phyloP scores from a whole-genome alignment of 495 filamentous ascomycete species.

The Tetracladium setigerum region DNA sequence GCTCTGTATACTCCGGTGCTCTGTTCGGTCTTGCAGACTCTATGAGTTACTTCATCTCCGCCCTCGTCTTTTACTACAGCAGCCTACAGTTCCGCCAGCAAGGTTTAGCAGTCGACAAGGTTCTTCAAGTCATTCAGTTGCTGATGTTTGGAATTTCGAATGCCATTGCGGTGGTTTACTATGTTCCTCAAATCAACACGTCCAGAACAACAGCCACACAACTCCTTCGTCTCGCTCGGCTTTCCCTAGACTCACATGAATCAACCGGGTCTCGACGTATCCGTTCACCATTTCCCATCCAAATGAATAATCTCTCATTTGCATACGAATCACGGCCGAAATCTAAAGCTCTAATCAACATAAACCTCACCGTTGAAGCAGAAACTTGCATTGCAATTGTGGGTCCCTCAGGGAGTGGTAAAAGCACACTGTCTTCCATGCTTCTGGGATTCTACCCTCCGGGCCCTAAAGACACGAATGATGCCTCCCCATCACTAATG shows the following conservation, averaged over 20 bases:
- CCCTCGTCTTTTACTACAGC: conserved; percentile 80
- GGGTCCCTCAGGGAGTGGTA: conserved; percentile 78
- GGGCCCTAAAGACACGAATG: conserved; percentile 21
- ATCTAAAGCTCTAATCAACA: conserved; percentile 44
- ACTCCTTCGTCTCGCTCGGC: conserved; percentile 62
- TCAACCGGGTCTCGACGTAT: conserved; percentile 35
- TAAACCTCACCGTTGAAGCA: conserved; percentile 52
- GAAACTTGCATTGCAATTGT: conserved; percentile 68
- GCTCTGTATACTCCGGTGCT: conserved; percentile 56
- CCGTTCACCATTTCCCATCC: conserved; percentile 49
- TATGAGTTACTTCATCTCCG: conserved; percentile 62
- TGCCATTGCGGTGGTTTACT: conserved; percentile 56
- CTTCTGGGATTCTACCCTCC: conserved; percentile 59
- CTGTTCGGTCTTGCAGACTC: conserved; percentile 74
- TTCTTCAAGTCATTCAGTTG: conserved; percentile 72
- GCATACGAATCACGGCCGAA: conserved; percentile 55
- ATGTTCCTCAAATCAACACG: conserved; percentile 73
- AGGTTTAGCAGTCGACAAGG: conserved; percentile 40
- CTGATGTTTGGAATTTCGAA: conserved; percentile 76
- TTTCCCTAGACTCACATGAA: conserved; percentile 59
- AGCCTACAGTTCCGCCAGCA: conserved; percentile 48
- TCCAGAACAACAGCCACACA: conserved; percentile 64
- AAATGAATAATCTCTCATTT: conserved; percentile 53
- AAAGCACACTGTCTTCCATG: conserved; percentile 76
- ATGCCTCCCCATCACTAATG: conserved; percentile 39